Conservation (phyloP, 1,284 basidiomycete species). For the Inonotus obliquus region DNA sequence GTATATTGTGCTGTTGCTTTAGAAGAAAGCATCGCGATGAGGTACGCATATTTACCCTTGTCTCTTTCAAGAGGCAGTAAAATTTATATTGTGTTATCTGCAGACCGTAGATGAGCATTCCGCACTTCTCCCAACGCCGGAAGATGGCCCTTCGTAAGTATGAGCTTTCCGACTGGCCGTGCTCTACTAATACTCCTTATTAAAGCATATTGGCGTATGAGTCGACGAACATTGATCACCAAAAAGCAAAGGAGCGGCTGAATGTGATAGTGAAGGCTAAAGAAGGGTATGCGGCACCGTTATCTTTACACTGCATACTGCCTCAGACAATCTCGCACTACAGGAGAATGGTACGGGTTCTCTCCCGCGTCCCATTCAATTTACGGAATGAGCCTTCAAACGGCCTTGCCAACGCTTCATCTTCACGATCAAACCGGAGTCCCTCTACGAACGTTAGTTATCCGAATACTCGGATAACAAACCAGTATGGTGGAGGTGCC, state of each 20-base stretch:
- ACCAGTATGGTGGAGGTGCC: background rate
- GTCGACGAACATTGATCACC: constrained; percentile 13
- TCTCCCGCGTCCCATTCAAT: constrained; percentile 17
- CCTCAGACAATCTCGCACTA: background rate
- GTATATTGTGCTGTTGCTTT: constrained; percentile 13
- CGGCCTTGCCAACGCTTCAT: constrained; percentile 8
- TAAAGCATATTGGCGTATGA: constrained; percentile 12
- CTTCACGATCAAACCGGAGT: constrained; percentile 18
- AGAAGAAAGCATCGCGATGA: background rate
- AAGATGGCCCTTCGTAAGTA: constrained; percentile 13
- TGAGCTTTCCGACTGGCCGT: background rate
- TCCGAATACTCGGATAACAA: background rate
- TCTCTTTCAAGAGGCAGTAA: background rate
- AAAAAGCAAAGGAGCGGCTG: constrained; percentile 17
- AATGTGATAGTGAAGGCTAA: constrained; percentile 17
- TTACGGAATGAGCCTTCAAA: constrained; percentile 12
- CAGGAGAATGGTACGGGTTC: constrained; percentile 18
- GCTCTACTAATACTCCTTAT: background rate
- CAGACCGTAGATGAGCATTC: constrained; percentile 4
- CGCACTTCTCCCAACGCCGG: background rate
- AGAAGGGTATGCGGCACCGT: constrained; percentile 12
- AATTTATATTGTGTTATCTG: background rate
- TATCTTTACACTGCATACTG: background rate
- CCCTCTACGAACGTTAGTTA: constrained; percentile 14
- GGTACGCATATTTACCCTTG: background rate